Base-by-base conservation (phyloP, 2,329 filamentous ascomycete genomes). In the Alternaria atra region DNA sequence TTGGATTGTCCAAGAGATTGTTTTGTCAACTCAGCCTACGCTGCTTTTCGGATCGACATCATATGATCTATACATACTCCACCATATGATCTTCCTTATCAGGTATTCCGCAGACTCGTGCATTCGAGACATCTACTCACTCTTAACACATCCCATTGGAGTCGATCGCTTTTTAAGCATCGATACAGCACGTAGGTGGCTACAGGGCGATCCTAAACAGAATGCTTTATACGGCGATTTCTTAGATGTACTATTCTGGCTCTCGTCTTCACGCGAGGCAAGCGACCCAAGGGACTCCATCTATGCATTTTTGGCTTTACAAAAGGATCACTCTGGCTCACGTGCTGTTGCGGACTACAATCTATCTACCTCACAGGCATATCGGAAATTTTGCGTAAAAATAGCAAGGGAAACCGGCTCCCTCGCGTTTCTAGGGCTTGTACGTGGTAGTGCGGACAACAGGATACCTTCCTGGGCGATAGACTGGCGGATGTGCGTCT, bases 1-100 rank as follows among this genome's bases (percentile, higher is more conserved):
- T 29, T 52, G 50, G 35, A 40, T 52, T 6, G 50, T 52, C 35
- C 50, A 52, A 30, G 50, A 52, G 25, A 20, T 52, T 23, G 34
- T 37, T 17, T 15, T 52, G 7, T 52, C 34, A 5, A 39, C 23
- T 6, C 50, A 13, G 15, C 50, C 50, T 20, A 52, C 50, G 4
- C 13, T 52, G 9, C n/a, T 52, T 29, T 25, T 52, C 40, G 34
- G 35, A 37, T 29, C 35, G 9, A 52, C 35, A 13, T 23, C 25
- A 9, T 29, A 7, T 30, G 23, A 40, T 15, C 10, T 52, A 0
- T 40, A 20, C 50, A 27, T 40, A 17, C 50, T 52, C 13, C 34
- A 52, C 10, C 50, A 6, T 40, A 37, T 27, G 10, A 40, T 52
- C 15, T 30, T 52, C 27, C 12, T 40, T n/a, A 52, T 52, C 25